Conservation (phyloP, 441 rosid species). For the Omphalea diandra region DNA sequence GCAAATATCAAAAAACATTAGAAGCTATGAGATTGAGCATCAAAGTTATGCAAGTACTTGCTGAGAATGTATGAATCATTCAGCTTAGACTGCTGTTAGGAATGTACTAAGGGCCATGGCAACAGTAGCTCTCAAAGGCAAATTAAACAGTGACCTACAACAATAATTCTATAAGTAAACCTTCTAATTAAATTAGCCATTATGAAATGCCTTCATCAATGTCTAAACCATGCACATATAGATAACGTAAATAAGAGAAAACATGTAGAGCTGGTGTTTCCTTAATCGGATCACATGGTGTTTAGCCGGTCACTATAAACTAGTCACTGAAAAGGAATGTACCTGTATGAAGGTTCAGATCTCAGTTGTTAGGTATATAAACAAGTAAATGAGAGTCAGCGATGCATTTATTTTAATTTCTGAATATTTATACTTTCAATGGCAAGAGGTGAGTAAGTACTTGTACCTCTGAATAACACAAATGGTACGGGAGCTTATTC, state of each 20-base stretch:
- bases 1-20: slow-evolving; percentile 8
- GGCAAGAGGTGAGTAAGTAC: slow-evolving; percentile 27
- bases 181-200: background rate
- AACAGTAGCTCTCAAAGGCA: background rate
- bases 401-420: background rate
- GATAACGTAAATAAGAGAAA: background rate
- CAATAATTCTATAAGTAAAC: background rate
- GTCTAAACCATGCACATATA: background rate
- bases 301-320: background rate
- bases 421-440: background rate
- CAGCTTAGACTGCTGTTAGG: background rate
- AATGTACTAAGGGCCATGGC: background rate
- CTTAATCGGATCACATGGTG: background rate
- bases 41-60: background rate
- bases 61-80: background rate
- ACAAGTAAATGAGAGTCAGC: background rate
- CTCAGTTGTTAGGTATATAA: background rate
- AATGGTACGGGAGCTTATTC: slow-evolving; percentile 66
- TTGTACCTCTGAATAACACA: slow-evolving; percentile 56
- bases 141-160: background rate
- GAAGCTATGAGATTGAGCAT: slow-evolving; percentile 2
- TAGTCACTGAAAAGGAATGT: background rate
- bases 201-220: slow-evolving; percentile 2
- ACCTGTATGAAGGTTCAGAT: background rate
- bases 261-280: background rate